Base-by-base conservation (phyloP, 805 yeast species). In the Lipomyces oligophaga region DNA sequence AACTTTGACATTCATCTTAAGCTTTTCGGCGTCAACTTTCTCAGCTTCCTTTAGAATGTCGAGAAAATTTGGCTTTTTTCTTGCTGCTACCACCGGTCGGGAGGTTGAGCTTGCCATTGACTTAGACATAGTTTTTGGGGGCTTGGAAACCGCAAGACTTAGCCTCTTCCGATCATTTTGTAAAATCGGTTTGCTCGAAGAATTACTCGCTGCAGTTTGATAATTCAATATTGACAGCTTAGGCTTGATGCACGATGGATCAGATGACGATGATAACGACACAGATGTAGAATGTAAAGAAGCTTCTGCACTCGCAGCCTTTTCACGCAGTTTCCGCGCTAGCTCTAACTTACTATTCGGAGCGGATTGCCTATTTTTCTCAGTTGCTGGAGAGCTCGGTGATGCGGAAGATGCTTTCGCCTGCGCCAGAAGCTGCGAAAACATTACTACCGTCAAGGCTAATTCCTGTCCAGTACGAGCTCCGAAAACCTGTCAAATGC, bases 21-120 rank as follows among this genome's bases (percentile, higher is more conserved):
- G 68, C 60, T 69, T 72, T 51, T 61, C 72, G 22, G 72, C 69
- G 59, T 82, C 84, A 1, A 83, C 75, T 10, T 67, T 65, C 11
- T 75, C 75, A 0, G 90, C 93, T 60, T 78, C 77, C 59, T 77
- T 77, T 84, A 83, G 78, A 43, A 83, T 70, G 35, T 84, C 85
- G 45, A 73, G 74, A 60, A 81, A 83, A 15, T 79, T 77, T 62
- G 81, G 63, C 60, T 44, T 16, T n/a, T n/a, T n/a, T n/a, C n/a
- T n/a, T n/a, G 18, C 20, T n/a, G 35, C 35, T 6, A 13, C 18
- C 18, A 20, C 35, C 18, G 18, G 35, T 32, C 19, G 19, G 11
- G 35, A 32, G n/a, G 13, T n/a, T 11, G 31, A 27, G 13, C 13
- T 11, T n/a, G 31, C n/a, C 11, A 11, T 27, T n/a, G 31, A 27